Conservation (phyloP, 495 filamentous ascomycete species). For the Penicillium verhagenii region DNA sequence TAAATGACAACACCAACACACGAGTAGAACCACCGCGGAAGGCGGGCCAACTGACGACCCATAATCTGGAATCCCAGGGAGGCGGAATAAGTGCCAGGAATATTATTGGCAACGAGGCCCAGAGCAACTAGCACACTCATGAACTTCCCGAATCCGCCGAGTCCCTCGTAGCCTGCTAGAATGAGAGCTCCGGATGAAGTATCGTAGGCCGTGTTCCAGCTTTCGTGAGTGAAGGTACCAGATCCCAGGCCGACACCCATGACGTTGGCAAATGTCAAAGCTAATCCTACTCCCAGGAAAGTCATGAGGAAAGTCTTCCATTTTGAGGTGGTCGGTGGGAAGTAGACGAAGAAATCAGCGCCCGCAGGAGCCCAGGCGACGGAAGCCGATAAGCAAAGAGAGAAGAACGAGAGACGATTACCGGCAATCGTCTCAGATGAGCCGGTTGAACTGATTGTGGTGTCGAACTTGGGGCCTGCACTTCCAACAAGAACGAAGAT, state of each 20-base stretch:
- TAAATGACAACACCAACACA: conserved; percentile 51
- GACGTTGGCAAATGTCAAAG: conserved; percentile 55
- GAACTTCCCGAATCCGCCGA: conserved; percentile 64
- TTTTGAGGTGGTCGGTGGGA: conserved; percentile 41
- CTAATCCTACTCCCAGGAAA: conserved; percentile 44
- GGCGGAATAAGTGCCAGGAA: conserved; percentile 60
- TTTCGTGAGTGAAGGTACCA: conserved; percentile 47
- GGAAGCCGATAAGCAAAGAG: conserved; percentile 53
- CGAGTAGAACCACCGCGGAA: conserved; percentile 53
- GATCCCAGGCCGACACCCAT: conserved; percentile 65
- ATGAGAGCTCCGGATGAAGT: conserved; percentile 62
- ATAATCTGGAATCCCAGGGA: conserved; percentile 59
- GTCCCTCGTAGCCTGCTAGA: conserved; percentile 51
- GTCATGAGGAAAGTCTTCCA: conserved; percentile 43
- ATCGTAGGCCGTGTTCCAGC: conserved; percentile 52
- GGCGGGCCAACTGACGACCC: conserved; percentile 39
- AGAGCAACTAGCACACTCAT: conserved; percentile 61
- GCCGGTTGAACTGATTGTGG: conserved; percentile 23
- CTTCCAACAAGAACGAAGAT: conserved; percentile 59
- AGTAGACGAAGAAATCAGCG: conserved; percentile 55
- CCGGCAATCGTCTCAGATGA: conserved; percentile 41
- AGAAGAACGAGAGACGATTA: conserved; percentile 61
- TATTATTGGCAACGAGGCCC: conserved; percentile 63
- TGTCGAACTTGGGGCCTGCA: conserved; percentile 60
- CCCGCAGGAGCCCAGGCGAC: conserved; percentile 49